Conservation (phyloP, 2,329 filamentous ascomycete species). For the Alternaria arborescens region DNA sequence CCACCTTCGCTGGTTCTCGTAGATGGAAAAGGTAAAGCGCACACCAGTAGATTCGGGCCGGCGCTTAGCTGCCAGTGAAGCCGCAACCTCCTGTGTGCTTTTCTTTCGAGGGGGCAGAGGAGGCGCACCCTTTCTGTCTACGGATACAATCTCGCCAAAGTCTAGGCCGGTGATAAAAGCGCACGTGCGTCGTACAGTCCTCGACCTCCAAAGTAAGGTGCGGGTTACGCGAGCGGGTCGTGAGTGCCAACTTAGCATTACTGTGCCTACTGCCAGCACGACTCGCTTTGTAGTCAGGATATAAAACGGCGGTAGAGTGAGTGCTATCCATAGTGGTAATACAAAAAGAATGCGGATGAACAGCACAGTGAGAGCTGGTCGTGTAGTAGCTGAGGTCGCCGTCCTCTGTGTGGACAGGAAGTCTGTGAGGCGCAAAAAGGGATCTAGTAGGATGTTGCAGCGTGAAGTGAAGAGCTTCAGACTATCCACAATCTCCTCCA, state of each 20-base stretch:
- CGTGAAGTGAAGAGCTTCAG: constrained; percentile 88
- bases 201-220: constrained; percentile 89
- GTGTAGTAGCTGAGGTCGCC: constrained; percentile 88
- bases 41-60: constrained; percentile 73
- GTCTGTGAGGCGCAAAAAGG: constrained; percentile 86
- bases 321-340: constrained; percentile 84
- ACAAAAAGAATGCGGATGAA: constrained; percentile 89
- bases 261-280: constrained; percentile 83
- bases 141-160: constrained; percentile 62
- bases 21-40: constrained; percentile 94
- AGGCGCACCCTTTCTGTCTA: constrained; percentile 44
- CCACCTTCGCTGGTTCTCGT: constrained; percentile 96
- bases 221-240: constrained; percentile 84
- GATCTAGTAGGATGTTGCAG: constrained; percentile 91
- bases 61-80: constrained; percentile 53
- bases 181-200: constrained; percentile 73
- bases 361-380: constrained; percentile 86
- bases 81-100: constrained; percentile 58
- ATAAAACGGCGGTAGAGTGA: constrained; percentile 83
- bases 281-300: constrained; percentile 89
- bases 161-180: constrained; percentile 81
- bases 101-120: constrained; percentile 55
- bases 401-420: constrained; percentile 91
- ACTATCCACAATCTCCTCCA: constrained; percentile 97
- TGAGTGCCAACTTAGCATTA: constrained; percentile 91